A percentile compares a stretch with the other conserved stretches of the same genome.
Evolutionary conservation across 805 yeast genomes (phyloP).

Genomic region (Schizosaccharomyces lindneri): DNA sequence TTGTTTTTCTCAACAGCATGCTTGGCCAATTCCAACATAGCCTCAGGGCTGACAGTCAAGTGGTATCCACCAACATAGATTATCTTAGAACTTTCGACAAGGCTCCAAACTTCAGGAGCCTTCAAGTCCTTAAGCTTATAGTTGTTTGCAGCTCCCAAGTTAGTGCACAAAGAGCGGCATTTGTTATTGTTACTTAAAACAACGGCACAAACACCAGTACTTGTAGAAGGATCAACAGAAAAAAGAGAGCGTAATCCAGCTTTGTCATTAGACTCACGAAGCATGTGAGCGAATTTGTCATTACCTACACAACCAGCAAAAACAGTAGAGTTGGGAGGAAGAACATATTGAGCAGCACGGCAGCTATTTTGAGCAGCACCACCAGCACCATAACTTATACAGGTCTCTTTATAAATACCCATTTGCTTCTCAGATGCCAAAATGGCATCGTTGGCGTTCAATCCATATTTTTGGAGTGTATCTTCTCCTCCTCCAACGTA

Average conservation of each 20-base stretch:
- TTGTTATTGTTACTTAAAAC: slow-evolving; percentile 43
- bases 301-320: slow-evolving; percentile 94
- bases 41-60: slow-evolving; percentile 89
- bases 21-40: slow-evolving; percentile 67
- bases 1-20: slow-evolving; percentile 72
- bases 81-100: slow-evolving; percentile 53
- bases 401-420: slow-evolving; percentile 65
- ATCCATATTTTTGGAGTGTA: slow-evolving; percentile 52
- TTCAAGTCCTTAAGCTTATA: slow-evolving; percentile 74
- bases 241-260: slow-evolving; percentile 79
- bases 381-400: slow-evolving; percentile 66
- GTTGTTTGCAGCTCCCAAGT: slow-evolving; percentile 93
- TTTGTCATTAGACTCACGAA: slow-evolving; percentile 54
- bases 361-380: slow-evolving; percentile 99
- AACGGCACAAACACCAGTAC: slow-evolving; percentile 97
- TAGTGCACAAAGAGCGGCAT: slow-evolving; percentile 83
- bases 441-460: slow-evolving; percentile 86
- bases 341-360: slow-evolving; percentile 84
- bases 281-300: slow-evolving; percentile 62
- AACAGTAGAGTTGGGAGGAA: slow-evolving; percentile 59
- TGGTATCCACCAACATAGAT: slow-evolving; percentile 98
- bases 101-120: slow-evolving; percentile 69
- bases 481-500: slow-evolving; percentile 35
- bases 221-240: slow-evolving; percentile 37
- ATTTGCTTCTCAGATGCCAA: slow-evolving; percentile 60